Percentiles rank a stretch among this genome's conserved stretches.
These are phyloP conservation scores for Plasmodium gonderi DNA, from an alignment of 169 alveolate genomes.

Conservation along the genomic window DNA sequence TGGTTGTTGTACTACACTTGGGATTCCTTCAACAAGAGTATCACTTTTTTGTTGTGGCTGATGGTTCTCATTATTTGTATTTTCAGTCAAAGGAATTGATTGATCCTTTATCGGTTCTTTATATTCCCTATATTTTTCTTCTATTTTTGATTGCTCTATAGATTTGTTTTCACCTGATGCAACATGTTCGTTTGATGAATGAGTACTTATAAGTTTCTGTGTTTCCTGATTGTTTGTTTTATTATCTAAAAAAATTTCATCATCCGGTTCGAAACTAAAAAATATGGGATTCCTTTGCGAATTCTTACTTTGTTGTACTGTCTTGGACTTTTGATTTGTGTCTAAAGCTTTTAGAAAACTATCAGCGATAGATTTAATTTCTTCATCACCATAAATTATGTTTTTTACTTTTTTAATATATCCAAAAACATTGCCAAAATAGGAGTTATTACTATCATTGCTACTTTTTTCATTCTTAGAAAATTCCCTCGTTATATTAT, in stretches of 20 bases:
- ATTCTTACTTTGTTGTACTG: background rate
- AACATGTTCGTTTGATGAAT: background rate
- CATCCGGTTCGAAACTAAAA: background rate
- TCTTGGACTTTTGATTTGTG: background rate
- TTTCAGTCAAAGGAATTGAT: background rate
- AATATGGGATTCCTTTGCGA: background rate
- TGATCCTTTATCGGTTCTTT: background rate
- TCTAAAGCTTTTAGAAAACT: background rate
- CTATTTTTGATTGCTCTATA: background rate
- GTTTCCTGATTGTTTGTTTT: background rate
- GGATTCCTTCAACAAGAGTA: background rate
- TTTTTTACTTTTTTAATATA: constrained; percentile 4
- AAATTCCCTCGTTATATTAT: background rate
- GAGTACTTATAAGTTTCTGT: background rate
- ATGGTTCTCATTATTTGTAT: background rate
- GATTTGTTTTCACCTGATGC: background rate
- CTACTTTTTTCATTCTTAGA: background rate
- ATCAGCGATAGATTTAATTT: background rate
- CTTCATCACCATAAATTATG: background rate
- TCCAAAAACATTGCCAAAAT: constrained; percentile 2
- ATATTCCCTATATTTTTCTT: background rate
- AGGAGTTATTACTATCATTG: background rate
- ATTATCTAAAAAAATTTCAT: background rate
- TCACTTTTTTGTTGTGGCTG: background rate
- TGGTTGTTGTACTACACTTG: background rate